A percentile compares a stretch with the other conserved stretches of the same genome.
phyloP scores from a whole-genome alignment of 352 stramenopile genomes.

The Phytopythium vexans region DNA sequence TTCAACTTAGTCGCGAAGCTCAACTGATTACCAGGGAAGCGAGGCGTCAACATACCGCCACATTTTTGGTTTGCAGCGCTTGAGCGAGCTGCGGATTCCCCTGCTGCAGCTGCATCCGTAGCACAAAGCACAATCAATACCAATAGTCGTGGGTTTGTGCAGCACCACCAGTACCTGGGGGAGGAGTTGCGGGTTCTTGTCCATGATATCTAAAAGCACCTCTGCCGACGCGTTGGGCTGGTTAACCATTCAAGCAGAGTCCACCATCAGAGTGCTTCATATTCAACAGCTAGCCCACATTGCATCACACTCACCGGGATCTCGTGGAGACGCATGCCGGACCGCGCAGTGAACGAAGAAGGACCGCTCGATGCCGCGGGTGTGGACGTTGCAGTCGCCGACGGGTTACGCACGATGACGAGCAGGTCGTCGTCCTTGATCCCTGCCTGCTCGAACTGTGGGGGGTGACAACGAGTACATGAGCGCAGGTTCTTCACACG shows the following conservation, averaged over 20 bases:
- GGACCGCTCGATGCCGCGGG: conserved; percentile 5
- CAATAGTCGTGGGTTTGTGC: too few species aligned
- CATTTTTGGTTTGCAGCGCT: conserved; percentile 62
- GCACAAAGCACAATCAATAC: not conserved
- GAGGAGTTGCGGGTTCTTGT: conserved; percentile 76
- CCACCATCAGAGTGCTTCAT: not conserved
- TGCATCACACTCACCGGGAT: conserved; percentile 50
- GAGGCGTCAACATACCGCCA: conserved; percentile 40
- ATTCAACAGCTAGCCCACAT: not conserved
- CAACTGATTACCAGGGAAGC: not conserved
- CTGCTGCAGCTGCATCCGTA: conserved; percentile 49
- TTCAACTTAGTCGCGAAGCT: too few species aligned
- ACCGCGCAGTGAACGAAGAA: conserved; percentile 33
- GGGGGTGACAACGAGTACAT: not conserved
- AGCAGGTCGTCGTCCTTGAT: conserved; percentile 74
- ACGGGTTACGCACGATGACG: conserved; percentile 51
- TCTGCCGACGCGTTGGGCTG: conserved; percentile 65
- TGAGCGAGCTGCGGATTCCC: conserved; percentile 59
- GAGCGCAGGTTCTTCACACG: not conserved
- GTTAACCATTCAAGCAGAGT: not conserved
- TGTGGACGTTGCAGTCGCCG: conserved; percentile 8
- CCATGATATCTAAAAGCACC: conserved; percentile 78
- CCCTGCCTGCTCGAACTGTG: conserved; percentile 65
- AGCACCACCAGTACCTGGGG: conserved; percentile 31
- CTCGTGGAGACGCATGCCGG: conserved; percentile 74